Evolutionary conservation across 2,329 filamentous ascomycete species (phyloP), one percentile per base, ranked within the genome.

Genomic region (Blastomyces gilchristii): DNA sequence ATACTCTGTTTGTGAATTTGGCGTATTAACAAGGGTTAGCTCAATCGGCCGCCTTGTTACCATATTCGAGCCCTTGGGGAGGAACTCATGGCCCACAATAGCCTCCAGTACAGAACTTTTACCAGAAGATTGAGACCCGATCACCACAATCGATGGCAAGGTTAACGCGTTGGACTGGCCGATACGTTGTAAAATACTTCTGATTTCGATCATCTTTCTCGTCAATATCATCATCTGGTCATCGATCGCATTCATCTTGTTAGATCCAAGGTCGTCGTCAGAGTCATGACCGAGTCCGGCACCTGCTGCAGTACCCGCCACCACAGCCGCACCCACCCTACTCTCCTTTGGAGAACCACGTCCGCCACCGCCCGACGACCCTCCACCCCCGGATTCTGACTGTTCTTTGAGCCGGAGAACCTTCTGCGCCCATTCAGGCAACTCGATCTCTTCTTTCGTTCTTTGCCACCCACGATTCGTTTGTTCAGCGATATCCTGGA

Each of bases 181-280:
- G 57, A 99, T 89, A 34, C 87, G 90, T 71, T 95, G 89, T 31
- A 99, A 81, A 63, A 99, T 90, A 68, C 87, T 92, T 68, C 95
- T 83, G 63, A 99, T 97, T 79, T 99, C 94, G 71, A 99, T 99
- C 94, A 99, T 99, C 79, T 97, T 97, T 79, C 94, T 93, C 1
- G 95, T 99, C 71, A 99, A 80, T 68, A 97, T 82, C 94, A 99
- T 99, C 93, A 99, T 99, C 76, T 99, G 94, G 73, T 99, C 94
- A 71, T 99, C 94, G 70, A 86, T 86, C 22, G 91, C 90, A 58
- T 83, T 81, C 71, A 89, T 85, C 63, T 87, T 85, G 25, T 78
- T 80, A 9, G 81, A 79, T 62, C 86, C 81, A 4, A 81, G 75
- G 14, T 63, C 61, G 49, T 84, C 81, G 3, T 80, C 77, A 1